Conservation (phyloP, 176 grass and related monocot genomes). For the Bonia amplexicaulis region DNA sequence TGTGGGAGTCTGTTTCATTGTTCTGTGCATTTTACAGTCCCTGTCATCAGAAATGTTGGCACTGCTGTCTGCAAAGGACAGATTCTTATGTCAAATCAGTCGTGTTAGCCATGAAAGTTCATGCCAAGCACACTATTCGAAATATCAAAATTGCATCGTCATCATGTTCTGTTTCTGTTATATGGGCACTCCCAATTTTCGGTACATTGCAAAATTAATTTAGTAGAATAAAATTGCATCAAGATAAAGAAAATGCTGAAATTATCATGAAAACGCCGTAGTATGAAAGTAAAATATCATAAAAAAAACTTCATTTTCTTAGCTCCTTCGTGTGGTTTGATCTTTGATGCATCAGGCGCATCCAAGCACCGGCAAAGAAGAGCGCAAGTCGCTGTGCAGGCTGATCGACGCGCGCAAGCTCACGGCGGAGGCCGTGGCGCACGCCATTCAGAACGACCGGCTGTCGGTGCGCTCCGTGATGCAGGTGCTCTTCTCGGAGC, state of each 20-base stretch:
- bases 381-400: conserved; percentile 56
- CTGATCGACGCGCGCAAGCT: conserved; percentile 90
- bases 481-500: conserved; percentile 94
- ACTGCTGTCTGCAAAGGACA: not conserved
- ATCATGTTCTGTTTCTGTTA: not conserved
- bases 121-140: not conserved
- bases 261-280: not conserved
- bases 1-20: not conserved
- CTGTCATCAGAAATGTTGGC: conserved; percentile 18
- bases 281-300: not conserved
- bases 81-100: conserved; percentile 2
- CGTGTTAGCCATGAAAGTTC: not conserved
- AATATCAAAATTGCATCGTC: not conserved
- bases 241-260: not conserved
- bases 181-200: not conserved
- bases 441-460: conserved; percentile 94
- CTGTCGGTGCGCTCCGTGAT: conserved; percentile 79
- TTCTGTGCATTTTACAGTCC: not conserved
- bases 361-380: conserved; percentile 61
- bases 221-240: not conserved
- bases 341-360: conserved; percentile 49
- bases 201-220: not conserved
- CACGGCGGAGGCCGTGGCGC: conserved; percentile 67
- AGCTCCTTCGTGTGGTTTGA: not conserved
- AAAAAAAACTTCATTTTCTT: not conserved